Percentiles rank a stretch among this genome's conserved stretches.
Conservation (phyloP, 106 monocot genomes). For the Iris macrosiphon region DNA sequence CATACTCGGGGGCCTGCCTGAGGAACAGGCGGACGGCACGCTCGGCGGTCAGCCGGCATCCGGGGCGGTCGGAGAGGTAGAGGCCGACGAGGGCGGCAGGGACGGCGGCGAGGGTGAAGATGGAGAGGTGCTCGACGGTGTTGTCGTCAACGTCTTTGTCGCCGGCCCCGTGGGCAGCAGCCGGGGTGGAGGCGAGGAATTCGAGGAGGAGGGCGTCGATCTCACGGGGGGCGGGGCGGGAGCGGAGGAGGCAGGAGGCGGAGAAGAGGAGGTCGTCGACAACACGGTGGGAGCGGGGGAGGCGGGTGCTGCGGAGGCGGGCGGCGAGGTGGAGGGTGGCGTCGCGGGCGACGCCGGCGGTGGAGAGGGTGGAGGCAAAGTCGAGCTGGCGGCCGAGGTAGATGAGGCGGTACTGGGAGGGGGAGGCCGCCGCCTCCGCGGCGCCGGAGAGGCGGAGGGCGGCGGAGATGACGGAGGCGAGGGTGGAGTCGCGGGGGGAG, state of each 20-base stretch:
- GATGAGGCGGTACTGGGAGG: conserved; percentile 33
- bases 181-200: conserved; percentile 29
- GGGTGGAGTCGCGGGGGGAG: conserved; percentile 22
- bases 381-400: conserved; percentile 55
- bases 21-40: conserved; percentile 36
- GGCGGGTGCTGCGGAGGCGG: conserved; percentile 44
- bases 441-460: conserved; percentile 9
- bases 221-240: not conserved
- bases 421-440: conserved; percentile 7
- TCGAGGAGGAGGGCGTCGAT: conserved; percentile 31
- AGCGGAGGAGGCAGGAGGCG: not conserved
- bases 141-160: not conserved
- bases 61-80: conserved; percentile 14
- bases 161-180: not conserved
- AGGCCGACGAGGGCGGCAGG: conserved; percentile 47
- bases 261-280: conserved; percentile 32
- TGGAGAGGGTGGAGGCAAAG: conserved; percentile 25
- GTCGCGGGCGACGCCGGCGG: conserved; percentile 27
- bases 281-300: conserved; percentile 46
- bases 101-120: conserved; percentile 42
- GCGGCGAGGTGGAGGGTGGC: conserved; percentile 38
- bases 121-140: conserved; percentile 24
- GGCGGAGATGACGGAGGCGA: conserved; percentile 27
- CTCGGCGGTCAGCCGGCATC: conserved; percentile 9
- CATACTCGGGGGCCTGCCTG: not conserved